Evolutionary conservation across 2,329 filamentous ascomycete genomes (phyloP).

Genomic region (Lachnum nothofagi): DNA sequence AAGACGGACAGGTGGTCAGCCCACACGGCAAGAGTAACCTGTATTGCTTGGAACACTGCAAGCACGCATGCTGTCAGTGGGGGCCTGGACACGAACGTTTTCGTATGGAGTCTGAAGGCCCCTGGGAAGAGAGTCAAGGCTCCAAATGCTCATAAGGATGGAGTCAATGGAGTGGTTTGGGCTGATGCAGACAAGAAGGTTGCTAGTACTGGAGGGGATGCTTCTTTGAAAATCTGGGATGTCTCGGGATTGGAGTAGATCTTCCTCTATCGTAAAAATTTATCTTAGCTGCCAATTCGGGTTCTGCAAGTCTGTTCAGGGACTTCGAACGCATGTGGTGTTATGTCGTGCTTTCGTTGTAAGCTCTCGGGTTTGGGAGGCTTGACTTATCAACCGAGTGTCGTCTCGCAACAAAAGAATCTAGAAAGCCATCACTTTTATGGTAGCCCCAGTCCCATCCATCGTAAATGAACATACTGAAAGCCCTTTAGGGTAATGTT

Average conservation of each 20-base stretch:
- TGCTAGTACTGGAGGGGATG: slow-evolving; percentile 79
- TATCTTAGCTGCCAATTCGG: too few relatives aligned
- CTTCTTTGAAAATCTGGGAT: slow-evolving; percentile 83
- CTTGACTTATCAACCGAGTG: too few relatives aligned
- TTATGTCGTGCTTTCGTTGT: too few relatives aligned
- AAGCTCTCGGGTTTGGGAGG: too few relatives aligned
- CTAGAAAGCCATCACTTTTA: too few relatives aligned
- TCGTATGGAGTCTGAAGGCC: slow-evolving; percentile 80
- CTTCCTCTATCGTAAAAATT: too few relatives aligned
- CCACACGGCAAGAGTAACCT: slow-evolving; percentile 63
- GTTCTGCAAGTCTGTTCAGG: too few relatives aligned
- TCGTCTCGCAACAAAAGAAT: too few relatives aligned
- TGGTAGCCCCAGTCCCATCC: too few relatives aligned
- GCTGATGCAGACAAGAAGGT: slow-evolving; percentile 60
- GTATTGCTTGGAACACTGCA: slow-evolving; percentile 70
- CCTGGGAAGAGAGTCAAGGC: slow-evolving; percentile 81
- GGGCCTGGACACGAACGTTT: slow-evolving; percentile 83
- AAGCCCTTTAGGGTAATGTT: too few relatives aligned
- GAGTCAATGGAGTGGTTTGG: slow-evolving; percentile 85
- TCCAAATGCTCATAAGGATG: slow-evolving; percentile 90
- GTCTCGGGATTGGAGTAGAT: slow-evolving; percentile 50
- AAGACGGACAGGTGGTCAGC: slow-evolving; percentile 76
- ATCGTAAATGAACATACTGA: too few relatives aligned
- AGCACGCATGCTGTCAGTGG: slow-evolving; percentile 79
- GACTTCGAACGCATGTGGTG: too few relatives aligned